Evolutionary conservation across 257 asterid species (phyloP).

Genomic region (Nicotiana noctiflora): DNA sequence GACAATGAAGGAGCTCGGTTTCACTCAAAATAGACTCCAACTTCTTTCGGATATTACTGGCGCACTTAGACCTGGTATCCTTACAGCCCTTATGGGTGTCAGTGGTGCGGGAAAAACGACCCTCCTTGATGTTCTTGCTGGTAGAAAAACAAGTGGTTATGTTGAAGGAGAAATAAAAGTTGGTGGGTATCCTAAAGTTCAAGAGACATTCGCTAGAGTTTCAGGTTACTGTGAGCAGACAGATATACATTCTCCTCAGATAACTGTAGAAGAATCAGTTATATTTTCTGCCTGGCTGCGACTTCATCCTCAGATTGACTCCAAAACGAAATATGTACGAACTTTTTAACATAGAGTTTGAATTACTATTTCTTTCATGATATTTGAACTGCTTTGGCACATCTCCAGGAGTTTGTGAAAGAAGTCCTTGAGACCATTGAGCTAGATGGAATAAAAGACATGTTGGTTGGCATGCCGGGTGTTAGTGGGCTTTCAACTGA

Average conservation of each 20-base stretch:
- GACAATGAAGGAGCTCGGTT: conserved; percentile 58
- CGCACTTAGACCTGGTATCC: conserved; percentile 53
- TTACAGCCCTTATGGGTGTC: conserved; percentile 60
- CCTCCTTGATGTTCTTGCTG: conserved; percentile 58
- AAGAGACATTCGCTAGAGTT: conserved; percentile 42
- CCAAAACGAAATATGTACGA: conserved; percentile 38
- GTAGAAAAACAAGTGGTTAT: conserved; percentile 50
- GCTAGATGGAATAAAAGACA: conserved; percentile 42
- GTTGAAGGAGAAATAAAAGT: conserved; percentile 43
- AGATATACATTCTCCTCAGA: conserved; percentile 50
- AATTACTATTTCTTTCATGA: background rate
- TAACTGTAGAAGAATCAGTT: conserved; percentile 51
- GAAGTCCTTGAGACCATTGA: conserved; percentile 55
- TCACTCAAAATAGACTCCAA: conserved; percentile 32
- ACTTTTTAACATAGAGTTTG: background rate
- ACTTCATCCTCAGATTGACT: conserved; percentile 33
- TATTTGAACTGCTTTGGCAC: background rate
- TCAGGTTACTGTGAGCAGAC: conserved; percentile 58
- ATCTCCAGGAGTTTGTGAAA: conserved; percentile 40
- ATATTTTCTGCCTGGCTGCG: conserved; percentile 59
- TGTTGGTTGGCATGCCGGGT: conserved; percentile 46
- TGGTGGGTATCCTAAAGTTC: conserved; percentile 56
- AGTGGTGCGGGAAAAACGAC: conserved; percentile 66
- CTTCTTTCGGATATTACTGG: conserved; percentile 48
- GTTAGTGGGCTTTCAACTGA: conserved; percentile 48